A percentile compares a stretch with the other conserved stretches of the same genome.
phyloP scores from a whole-genome alignment of 106 monocot species.

The Dendrobium catenatum region DNA sequence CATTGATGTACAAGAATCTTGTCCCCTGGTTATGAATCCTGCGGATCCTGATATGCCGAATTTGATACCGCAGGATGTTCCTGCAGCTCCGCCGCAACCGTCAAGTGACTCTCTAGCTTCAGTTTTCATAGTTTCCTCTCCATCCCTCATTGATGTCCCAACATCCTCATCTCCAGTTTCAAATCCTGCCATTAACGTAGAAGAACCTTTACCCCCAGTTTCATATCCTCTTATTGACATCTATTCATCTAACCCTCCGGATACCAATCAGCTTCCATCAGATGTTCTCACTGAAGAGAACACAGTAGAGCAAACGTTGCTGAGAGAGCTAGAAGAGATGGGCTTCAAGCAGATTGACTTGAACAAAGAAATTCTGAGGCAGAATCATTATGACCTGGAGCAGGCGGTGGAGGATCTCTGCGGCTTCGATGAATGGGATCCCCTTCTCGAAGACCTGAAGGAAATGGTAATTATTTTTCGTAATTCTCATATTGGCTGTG shows the following conservation, averaged over 20 bases:
- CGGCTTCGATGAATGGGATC: slow-evolving; percentile 63
- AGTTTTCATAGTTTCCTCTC: background rate
- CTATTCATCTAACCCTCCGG: background rate
- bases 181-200: background rate
- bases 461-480: slow-evolving; percentile 9
- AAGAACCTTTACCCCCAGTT: background rate
- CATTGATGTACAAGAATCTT: background rate
- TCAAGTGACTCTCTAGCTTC: background rate
- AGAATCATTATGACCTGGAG: slow-evolving; percentile 71
- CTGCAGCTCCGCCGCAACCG: background rate
- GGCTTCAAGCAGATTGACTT: slow-evolving; percentile 72
- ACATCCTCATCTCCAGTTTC: background rate
- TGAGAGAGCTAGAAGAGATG: slow-evolving; percentile 80
- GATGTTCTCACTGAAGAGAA: slow-evolving; percentile 3
- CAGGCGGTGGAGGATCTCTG: slow-evolving; percentile 76
- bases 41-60: background rate
- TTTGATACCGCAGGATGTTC: no score
- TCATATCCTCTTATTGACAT: slow-evolving; percentile 31
- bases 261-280: background rate
- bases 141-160: background rate
- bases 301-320: slow-evolving; percentile 37
- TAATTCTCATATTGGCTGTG: no score
- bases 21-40: background rate
- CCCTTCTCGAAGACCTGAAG: slow-evolving; percentile 68
- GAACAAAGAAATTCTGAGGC: slow-evolving; percentile 84